Percentiles rank a stretch among this genome's conserved stretches.
These are phyloP conservation scores for Manihot esculenta DNA, from an alignment of 441 rosid species.

Conservation along the genomic window DNA sequence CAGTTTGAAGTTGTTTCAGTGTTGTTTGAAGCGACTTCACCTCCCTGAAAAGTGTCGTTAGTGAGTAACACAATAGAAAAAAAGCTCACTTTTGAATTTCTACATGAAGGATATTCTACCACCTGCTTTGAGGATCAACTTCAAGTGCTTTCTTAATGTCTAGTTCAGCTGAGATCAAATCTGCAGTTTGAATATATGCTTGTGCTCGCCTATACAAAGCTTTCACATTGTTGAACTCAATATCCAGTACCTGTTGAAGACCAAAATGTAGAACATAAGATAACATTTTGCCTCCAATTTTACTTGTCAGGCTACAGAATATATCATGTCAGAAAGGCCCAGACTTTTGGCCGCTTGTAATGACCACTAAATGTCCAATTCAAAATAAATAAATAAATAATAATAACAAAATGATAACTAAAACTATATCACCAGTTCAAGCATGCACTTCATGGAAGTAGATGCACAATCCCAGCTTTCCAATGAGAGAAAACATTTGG, in stretches of 20 bases:
- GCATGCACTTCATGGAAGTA: not conserved
- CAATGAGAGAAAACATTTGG: not conserved
- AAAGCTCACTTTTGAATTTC: not conserved
- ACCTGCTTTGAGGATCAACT: constrained; percentile 58
- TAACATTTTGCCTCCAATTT: constrained; percentile 1
- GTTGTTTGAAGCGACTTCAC: constrained; percentile 44
- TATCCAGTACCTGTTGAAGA: constrained; percentile 47
- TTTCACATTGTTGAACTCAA: constrained; percentile 52
- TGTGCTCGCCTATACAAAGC: constrained; percentile 66
- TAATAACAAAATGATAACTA: not conserved
- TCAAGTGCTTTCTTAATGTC: constrained; percentile 64
- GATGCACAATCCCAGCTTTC: not conserved
- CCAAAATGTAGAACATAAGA: constrained; percentile 15
- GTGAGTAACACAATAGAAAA: not conserved
- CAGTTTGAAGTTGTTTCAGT: constrained; percentile 47
- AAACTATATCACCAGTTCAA: not conserved
- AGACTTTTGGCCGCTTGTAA: not conserved
- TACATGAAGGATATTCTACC: not conserved
- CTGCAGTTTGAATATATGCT: constrained; percentile 48
- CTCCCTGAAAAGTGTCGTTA: constrained; percentile 39
- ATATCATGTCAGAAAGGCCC: not conserved
- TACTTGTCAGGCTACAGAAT: not conserved
- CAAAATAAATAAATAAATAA: too few species aligned
- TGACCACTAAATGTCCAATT: too few species aligned
- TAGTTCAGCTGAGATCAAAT: constrained; percentile 49